Base-by-base conservation (phyloP, 1,139 yeast genomes). In the Groenewaldozyma sp. region DNA sequence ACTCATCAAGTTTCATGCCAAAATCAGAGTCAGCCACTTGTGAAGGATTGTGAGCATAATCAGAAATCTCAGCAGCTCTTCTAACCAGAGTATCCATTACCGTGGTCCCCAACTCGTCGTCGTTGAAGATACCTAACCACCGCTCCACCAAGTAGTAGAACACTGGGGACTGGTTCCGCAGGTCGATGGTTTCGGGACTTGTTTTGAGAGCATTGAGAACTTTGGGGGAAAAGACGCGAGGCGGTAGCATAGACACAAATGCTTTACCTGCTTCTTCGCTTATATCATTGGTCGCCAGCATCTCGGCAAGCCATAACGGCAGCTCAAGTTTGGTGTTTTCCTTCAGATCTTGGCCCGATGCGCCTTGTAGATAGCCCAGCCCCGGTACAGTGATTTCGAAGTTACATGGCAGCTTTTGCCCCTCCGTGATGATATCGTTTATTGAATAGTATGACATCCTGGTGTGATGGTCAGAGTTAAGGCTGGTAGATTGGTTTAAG, bases 291-390 rank as follows among this genome's bases (percentile, higher is more conserved):
- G 51, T 58, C 4, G 94, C 95, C 32, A 91, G 63, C 3, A 82
- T 73, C 47, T 78, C 79, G 0, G 95, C 94, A 35, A 91, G 63
- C 98, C 98, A 91, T 26, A 87, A 60, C 1, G 98, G 97, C 31
- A 91, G 67, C 44, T 83, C 93, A 3, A 86, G 57, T 52, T 78
- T 78, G 2, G 94, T 70, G 33, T 78, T 80, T 51, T 76, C 70
- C 41, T 67, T 34, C 37, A 56, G 61, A 21, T 62, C 68, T 46
- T 74, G 71, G 0, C 83, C 87, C 0, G 86, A 83, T 44, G 80
- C 78, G 4, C 91, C 93, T 52, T 82, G 88, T n/a, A 88, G 67
- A 54, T 81, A 86, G 2, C 95, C 96, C 19, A 88, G 64, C 0
- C 93, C 93, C 0, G 94, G 94, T 2, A 86, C 82, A 0, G 81